Evolutionary conservation across 441 rosid genomes (phyloP).

Genomic region (Adansonia madagascariensis): DNA sequence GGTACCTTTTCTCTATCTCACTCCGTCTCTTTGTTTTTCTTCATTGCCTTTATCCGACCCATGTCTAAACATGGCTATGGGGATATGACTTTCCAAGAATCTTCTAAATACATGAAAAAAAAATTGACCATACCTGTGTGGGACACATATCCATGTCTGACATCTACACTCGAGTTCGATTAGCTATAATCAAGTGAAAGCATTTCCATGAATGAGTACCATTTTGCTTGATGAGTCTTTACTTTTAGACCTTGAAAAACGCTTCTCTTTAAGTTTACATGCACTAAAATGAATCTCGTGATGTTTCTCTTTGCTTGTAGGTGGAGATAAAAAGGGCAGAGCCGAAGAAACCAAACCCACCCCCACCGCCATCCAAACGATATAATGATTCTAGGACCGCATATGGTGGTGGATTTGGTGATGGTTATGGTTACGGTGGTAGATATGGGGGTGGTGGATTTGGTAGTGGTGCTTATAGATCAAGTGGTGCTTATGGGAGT

Average conservation of each 20-base stretch:
- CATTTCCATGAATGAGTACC: background rate
- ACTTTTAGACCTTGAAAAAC: background rate
- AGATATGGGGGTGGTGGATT: conserved; percentile 42
- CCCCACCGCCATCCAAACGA: conserved; percentile 64
- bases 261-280: background rate
- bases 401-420: conserved; percentile 70
- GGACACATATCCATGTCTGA: too few species aligned
- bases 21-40: too few species aligned
- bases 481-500: conserved; percentile 74
- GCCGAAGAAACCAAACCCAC: conserved; percentile 82
- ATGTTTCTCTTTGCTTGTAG: conserved; percentile 42
- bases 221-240: background rate
- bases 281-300: background rate
- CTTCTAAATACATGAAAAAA: too few species aligned
- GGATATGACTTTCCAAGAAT: too few species aligned
- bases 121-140: too few species aligned
- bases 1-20: too few species aligned
- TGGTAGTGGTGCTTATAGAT: conserved; percentile 46
- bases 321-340: conserved; percentile 99
- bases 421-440: conserved; percentile 62
- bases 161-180: background rate
- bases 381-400: conserved; percentile 67
- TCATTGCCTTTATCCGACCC: too few species aligned
- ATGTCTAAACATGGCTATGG: too few species aligned
- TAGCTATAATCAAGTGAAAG: background rate